Percentiles rank a stretch among this genome's conserved stretches.
Conservation (phyloP, 306 rosid species). For the Pyrus communis region DNA sequence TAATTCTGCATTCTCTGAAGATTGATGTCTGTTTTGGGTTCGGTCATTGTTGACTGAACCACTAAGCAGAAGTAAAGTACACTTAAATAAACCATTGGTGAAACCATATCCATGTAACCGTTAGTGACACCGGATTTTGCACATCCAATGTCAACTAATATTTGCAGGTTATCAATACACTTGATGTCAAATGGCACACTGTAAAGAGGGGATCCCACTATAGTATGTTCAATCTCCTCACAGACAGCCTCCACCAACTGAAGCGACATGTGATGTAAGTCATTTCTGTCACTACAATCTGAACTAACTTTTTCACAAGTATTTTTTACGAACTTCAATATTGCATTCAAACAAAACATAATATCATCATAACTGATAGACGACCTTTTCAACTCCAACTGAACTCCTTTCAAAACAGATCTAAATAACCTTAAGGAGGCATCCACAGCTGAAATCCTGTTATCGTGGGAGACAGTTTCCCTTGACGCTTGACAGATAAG, state of each 20-base stretch:
- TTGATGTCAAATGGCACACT: slow-evolving; percentile 57
- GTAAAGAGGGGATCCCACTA: slow-evolving; percentile 73
- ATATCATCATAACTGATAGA: slow-evolving; percentile 51
- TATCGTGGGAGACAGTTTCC: slow-evolving; percentile 33
- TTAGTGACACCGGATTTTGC: slow-evolving; percentile 29
- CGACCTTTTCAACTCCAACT: slow-evolving; percentile 38
- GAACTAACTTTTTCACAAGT: slow-evolving; percentile 40
- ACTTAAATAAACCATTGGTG: slow-evolving; percentile 61
- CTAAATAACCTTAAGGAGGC: slow-evolving; percentile 48
- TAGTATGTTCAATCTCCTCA: slow-evolving; percentile 55
- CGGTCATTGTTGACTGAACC: slow-evolving; percentile 31
- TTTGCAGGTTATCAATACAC: slow-evolving; percentile 32
- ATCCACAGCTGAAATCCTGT: slow-evolving; percentile 40
- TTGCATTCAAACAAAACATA: slow-evolving; percentile 40
- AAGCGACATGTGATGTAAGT: slow-evolving; percentile 29
- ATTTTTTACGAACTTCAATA: slow-evolving; percentile 46
- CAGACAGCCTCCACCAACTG: slow-evolving; percentile 45
- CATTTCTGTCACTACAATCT: slow-evolving; percentile 31
- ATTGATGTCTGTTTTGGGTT: slow-evolving; percentile 19
- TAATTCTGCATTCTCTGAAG: slow-evolving; percentile 33
- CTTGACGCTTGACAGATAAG: slow-evolving; percentile 47
- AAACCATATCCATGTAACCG: slow-evolving; percentile 69
- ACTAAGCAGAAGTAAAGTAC: slow-evolving; percentile 48
- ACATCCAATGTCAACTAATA: slow-evolving; percentile 22
- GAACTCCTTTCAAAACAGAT: slow-evolving; percentile 62